Conservation (phyloP, 192 early-diverging fungal species). For the Coemansia sp. region DNA sequence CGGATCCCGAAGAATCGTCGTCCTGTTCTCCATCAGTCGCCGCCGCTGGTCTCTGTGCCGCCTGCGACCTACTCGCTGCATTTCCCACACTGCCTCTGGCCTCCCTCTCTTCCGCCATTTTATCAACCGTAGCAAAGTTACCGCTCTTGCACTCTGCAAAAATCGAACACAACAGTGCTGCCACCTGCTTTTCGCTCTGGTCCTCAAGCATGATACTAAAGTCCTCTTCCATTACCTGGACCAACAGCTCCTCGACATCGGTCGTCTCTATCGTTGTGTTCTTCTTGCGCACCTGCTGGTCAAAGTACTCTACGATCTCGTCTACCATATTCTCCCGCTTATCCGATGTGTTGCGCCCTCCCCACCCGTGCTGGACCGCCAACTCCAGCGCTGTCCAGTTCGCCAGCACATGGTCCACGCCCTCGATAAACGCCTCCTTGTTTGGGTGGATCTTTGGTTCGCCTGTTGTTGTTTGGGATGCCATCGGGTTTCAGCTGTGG, state of each 20-base stretch:
- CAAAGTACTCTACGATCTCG: conserved; percentile 65
- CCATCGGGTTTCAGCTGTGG: background rate
- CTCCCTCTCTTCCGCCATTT: conserved; percentile 37
- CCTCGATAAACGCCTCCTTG: conserved; percentile 57
- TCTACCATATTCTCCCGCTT: conserved; percentile 71
- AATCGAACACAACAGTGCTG: conserved; percentile 18
- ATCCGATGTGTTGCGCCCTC: conserved; percentile 62
- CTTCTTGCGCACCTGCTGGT: conserved; percentile 29
- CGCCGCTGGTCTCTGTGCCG: conserved; percentile 1
- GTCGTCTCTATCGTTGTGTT: conserved; percentile 28
- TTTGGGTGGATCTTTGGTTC: conserved; percentile 36
- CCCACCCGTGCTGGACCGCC: conserved; percentile 72
- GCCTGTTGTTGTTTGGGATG: conserved; percentile 3
- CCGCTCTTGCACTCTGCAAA: conserved; percentile 44
- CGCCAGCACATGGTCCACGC: conserved; percentile 61
- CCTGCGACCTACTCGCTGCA: conserved; percentile 23
- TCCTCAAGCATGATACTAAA: conserved; percentile 45
- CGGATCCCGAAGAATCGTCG: conserved; percentile 13
- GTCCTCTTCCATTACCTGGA: conserved; percentile 39
- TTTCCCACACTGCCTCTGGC: conserved; percentile 11
- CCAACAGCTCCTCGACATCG: conserved; percentile 40
- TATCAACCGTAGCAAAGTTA: conserved; percentile 39
- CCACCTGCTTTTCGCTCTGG: conserved; percentile 43
- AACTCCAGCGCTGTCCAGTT: conserved; percentile 73
- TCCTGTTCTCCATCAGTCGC: conserved; percentile 2